A percentile compares a stretch with the other conserved stretches of the same genome.
phyloP scores from a whole-genome alignment of 2,329 filamentous ascomycete species.

The Fusarium tanahbumbuense region DNA sequence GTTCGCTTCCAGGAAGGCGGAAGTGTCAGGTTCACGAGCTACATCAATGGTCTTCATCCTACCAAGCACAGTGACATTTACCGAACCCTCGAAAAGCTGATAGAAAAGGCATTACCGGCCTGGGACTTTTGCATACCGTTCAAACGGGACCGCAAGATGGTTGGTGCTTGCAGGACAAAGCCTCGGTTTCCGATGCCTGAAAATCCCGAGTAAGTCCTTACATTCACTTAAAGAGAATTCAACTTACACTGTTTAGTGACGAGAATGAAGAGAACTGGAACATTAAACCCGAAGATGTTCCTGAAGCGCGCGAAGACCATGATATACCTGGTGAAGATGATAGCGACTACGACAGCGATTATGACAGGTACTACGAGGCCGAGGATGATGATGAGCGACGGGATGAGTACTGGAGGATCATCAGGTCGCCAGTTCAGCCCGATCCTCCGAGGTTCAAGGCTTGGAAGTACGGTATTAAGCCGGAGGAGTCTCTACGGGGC shows the following conservation, averaged over 20 bases:
- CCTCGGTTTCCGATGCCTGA: conserved; percentile 18
- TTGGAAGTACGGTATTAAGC: conserved; percentile 48
- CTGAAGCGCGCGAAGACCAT: not conserved
- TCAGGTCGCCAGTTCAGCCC: conserved; percentile 29
- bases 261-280: conserved; percentile 25
- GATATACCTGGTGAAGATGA: not conserved
- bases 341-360: not conserved
- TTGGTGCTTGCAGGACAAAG: conserved; percentile 6
- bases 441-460: conserved; percentile 47
- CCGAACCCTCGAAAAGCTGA: conserved; percentile 51
- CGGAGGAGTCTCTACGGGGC: conserved; percentile 6
- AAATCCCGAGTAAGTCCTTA: conserved; percentile 14
- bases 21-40: conserved; percentile 54
- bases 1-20: conserved; percentile 54
- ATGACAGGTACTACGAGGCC: accelerated
- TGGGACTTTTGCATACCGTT: conserved; percentile 55
- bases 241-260: conserved; percentile 19
- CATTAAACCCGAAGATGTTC: not conserved
- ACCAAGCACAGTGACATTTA: conserved; percentile 48
- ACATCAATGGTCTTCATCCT: conserved; percentile 62
- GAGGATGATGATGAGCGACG: not conserved
- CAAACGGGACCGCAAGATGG: no score
- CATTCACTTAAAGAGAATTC: accelerated
- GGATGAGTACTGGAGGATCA: conserved; percentile 8
- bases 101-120: conserved; percentile 53